Evolutionary conservation across 257 asterid genomes (phyloP), one percentile per base, ranked within the genome.

Genomic region (Paulownia fortunei): DNA sequence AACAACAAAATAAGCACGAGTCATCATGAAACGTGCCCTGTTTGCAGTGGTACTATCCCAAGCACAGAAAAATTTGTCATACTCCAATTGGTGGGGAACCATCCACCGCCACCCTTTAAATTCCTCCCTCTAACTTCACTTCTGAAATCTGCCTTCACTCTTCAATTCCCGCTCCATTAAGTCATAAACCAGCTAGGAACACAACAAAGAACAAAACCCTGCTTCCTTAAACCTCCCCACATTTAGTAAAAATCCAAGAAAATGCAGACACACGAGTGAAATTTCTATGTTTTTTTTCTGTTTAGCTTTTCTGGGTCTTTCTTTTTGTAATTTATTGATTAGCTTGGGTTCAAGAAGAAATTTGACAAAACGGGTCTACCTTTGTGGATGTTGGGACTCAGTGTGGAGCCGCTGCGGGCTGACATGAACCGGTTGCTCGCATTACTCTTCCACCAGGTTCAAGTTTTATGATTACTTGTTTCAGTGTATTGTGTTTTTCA

Each of bases 291-390:
- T 13, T 3, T 21, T 68, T 34, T 12, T 8, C 32, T 34, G 19
- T 36, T 21, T 34, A 24, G 36, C 64, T 27, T 12, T 26, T 15
- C n/a, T 30, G 18, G 16, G 13, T 42, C 19, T 6, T 18, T 59
- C 15, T 0, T 21, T 5, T 21, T 66, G 0, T 44, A 6, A 13
- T 2, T 42, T 41, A n/a, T 5, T 0, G 5, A 23, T 21, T 59
- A 18, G 2, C 0, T 26, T 21, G 70, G 69, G 51, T 68, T 23
- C n/a, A n/a, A 30, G 7, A 18, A 15, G 11, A 59, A 70, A 80
- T 44, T 36, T 2, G 86, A 34, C 94, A 94, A 94, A 82, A 94
- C 99, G 99, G 99, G 98, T 90, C 93, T 95, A 23, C 98, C 98
- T 3, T 4, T 91, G 93, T 93, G 99, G 98, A 89, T 93, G 98